Conservation (phyloP, 2,329 filamentous ascomycete genomes). For the Bretziella fagacearum region DNA sequence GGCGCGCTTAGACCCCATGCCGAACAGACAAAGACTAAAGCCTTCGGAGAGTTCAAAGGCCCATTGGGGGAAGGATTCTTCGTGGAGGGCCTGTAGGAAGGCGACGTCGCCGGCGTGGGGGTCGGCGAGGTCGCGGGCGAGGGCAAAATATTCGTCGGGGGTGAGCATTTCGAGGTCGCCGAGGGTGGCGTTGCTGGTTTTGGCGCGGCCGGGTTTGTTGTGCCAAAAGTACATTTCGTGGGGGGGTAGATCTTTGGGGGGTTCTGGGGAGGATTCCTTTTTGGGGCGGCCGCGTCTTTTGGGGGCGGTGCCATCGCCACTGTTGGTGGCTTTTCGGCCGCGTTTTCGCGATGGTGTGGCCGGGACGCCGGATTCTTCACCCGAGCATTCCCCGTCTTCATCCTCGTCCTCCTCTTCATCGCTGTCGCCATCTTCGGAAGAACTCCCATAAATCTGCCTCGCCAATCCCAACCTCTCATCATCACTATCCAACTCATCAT, state of each 20-base stretch:
- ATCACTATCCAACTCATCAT: slow-evolving; percentile 49
- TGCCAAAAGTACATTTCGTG: slow-evolving; percentile 92
- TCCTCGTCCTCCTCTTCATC: slow-evolving; percentile 30
- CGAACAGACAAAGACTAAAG: slow-evolving; percentile 82
- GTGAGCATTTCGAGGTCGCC: slow-evolving; percentile 59
- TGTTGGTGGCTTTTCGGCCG: slow-evolving; percentile 14
- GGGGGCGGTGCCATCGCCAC: slow-evolving; percentile 16
- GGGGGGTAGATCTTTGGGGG: slow-evolving; percentile 63
- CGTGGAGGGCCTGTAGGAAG: slow-evolving; percentile 58
- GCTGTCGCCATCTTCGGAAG: slow-evolving; percentile 20
- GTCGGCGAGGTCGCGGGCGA: slow-evolving; percentile 33
- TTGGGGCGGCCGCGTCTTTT: slow-evolving; percentile 20
- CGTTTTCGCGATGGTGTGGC: slow-evolving; percentile 29
- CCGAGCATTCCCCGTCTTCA: slow-evolving; percentile 21
- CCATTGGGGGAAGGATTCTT: slow-evolving; percentile 80
- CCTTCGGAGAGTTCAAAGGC: slow-evolving; percentile 71
- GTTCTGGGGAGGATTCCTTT: slow-evolving; percentile 55
- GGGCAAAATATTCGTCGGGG: slow-evolving; percentile 78
- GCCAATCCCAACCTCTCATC: slow-evolving; percentile 54
- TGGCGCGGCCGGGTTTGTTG: slow-evolving; percentile 62
- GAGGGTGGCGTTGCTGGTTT: slow-evolving; percentile 77
- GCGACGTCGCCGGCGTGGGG: slow-evolving; percentile 49
- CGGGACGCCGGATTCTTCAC: slow-evolving; percentile 18
- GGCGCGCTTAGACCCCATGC: slow-evolving; percentile 73
- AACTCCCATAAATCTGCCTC: slow-evolving; percentile 44